Percentiles rank a stretch among this genome's conserved stretches.
Evolutionary conservation across 805 yeast genomes (phyloP).

Genomic region (Metschnikowia colocasiae): DNA sequence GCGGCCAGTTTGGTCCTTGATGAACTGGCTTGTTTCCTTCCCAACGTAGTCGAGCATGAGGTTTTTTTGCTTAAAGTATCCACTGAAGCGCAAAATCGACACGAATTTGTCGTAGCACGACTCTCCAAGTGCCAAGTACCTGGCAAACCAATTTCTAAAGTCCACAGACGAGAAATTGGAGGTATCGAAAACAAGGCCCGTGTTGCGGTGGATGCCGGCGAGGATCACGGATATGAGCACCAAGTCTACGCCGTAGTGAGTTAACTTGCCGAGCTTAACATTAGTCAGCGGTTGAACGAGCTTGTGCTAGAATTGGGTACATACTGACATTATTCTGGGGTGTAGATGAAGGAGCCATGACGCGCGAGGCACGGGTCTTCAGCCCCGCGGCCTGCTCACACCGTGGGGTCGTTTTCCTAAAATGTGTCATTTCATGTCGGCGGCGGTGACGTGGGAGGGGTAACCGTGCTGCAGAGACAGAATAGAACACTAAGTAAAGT

Average conservation of each 20-base stretch:
- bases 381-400: too few relatives aligned
- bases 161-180: slow-evolving; percentile 45
- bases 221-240: slow-evolving; percentile 74
- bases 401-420: too few relatives aligned
- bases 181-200: slow-evolving; percentile 65
- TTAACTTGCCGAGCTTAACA: slow-evolving; percentile 52
- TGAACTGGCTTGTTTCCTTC: slow-evolving; percentile 22
- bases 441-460: too few relatives aligned
- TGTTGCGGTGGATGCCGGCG: slow-evolving; percentile 81
- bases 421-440: too few relatives aligned
- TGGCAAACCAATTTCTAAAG: slow-evolving; percentile 46
- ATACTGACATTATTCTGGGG: slow-evolving; percentile 7
- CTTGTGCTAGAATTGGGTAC: neutral
- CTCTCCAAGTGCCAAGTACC: slow-evolving; percentile 61
- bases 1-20: slow-evolving; percentile 23
- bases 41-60: slow-evolving; percentile 34
- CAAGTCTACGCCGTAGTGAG: slow-evolving; percentile 75
- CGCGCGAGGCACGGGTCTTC: neutral
- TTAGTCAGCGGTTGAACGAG: slow-evolving; percentile 3
- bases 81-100: slow-evolving; percentile 42
- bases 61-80: slow-evolving; percentile 47
- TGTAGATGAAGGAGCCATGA: neutral
- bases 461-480: too few relatives aligned
- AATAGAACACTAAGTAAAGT: too few relatives aligned
- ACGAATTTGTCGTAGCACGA: slow-evolving; percentile 49